Evolutionary conservation across 2,329 filamentous ascomycete genomes (phyloP).

Genomic region (Aquanectria penicillioides): DNA sequence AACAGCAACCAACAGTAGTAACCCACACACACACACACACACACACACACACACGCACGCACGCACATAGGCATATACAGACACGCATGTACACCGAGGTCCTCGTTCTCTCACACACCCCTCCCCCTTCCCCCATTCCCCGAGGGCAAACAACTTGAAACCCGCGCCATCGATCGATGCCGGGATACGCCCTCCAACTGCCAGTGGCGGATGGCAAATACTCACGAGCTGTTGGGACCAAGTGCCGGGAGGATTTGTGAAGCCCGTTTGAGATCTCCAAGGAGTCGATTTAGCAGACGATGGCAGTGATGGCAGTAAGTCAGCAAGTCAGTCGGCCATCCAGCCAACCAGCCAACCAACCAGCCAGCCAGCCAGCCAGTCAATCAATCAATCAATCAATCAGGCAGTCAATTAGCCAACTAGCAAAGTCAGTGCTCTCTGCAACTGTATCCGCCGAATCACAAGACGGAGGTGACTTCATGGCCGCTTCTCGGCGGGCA

Average conservation of each 20-base stretch:
- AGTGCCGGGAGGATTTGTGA: slow-evolving; percentile 24
- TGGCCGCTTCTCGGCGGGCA: background rate
- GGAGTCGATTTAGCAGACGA: background rate
- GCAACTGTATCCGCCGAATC: background rate
- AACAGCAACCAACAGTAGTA: slow-evolving; percentile 11
- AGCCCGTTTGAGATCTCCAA: slow-evolving; percentile 14
- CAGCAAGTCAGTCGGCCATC: too few relatives aligned
- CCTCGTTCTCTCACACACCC: too few relatives aligned
- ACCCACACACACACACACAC: slow-evolving; percentile 24
- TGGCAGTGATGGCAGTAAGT: too few relatives aligned
- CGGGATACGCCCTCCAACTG: slow-evolving; percentile 30
- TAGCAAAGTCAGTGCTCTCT: too few relatives aligned
- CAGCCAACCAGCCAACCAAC: too few relatives aligned
- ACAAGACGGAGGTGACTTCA: too few relatives aligned
- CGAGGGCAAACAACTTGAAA: slow-evolving; percentile 22
- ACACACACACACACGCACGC: background rate
- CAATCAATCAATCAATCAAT: too few relatives aligned
- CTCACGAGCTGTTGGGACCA: slow-evolving; percentile 29
- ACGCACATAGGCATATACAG: background rate
- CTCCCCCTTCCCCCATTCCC: slow-evolving; percentile 17
- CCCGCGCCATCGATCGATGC: slow-evolving; percentile 31
- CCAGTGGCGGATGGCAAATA: slow-evolving; percentile 20
- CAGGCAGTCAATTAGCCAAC: too few relatives aligned
- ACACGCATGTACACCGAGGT: too few relatives aligned
- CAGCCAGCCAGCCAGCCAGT: too few relatives aligned